Percentiles rank a stretch among this genome's conserved stretches.
Evolutionary conservation across 306 rosid genomes (phyloP).

Genomic region (Hippophae gyantsensis): DNA sequence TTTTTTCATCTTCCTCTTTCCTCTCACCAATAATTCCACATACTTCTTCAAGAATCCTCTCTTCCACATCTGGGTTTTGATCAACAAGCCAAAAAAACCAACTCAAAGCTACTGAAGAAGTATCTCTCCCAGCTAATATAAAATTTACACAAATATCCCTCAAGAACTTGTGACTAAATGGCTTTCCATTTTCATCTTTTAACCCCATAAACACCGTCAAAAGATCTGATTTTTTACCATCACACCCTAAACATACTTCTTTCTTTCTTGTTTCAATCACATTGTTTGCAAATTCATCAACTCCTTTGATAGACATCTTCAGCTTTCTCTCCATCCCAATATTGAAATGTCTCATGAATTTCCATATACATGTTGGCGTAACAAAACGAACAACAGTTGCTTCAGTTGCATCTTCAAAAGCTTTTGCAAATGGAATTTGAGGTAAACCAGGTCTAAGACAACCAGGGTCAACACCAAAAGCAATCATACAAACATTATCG

Average conservation of each 20-base stretch:
- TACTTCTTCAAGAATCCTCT: slow-evolving; percentile 46
- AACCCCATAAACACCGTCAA: slow-evolving; percentile 62
- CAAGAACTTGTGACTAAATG: slow-evolving; percentile 65
- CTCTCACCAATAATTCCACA: slow-evolving; percentile 41
- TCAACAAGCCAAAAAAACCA: slow-evolving; percentile 91
- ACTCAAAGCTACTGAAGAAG: slow-evolving; percentile 90
- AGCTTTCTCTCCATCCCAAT: slow-evolving; percentile 30
- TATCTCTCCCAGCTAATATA: slow-evolving; percentile 87
- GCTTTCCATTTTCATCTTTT: slow-evolving; percentile 55
- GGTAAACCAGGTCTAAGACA: slow-evolving; percentile 24
- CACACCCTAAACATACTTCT: slow-evolving; percentile 33
- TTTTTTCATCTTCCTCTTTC: slow-evolving; percentile 10
- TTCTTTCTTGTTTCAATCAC: slow-evolving; percentile 69
- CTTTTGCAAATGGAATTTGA: slow-evolving; percentile 21
- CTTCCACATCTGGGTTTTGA: slow-evolving; percentile 56
- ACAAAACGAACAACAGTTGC: slow-evolving; percentile 17
- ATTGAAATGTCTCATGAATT: slow-evolving; percentile 18
- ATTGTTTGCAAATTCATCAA: slow-evolving; percentile 64
- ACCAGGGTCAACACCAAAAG: slow-evolving; percentile 36
- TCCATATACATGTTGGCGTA: slow-evolving; percentile 32
- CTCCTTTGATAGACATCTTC: slow-evolving; percentile 40
- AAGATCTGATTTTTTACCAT: slow-evolving; percentile 36
- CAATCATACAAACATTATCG: slow-evolving; percentile 31
- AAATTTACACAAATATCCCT: slow-evolving; percentile 92
- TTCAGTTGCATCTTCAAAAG: slow-evolving; percentile 33